These are phyloP conservation scores for Ceratopteris richardii DNA, from an alignment of 75 land plant species.

Conservation along the genomic window DNA sequence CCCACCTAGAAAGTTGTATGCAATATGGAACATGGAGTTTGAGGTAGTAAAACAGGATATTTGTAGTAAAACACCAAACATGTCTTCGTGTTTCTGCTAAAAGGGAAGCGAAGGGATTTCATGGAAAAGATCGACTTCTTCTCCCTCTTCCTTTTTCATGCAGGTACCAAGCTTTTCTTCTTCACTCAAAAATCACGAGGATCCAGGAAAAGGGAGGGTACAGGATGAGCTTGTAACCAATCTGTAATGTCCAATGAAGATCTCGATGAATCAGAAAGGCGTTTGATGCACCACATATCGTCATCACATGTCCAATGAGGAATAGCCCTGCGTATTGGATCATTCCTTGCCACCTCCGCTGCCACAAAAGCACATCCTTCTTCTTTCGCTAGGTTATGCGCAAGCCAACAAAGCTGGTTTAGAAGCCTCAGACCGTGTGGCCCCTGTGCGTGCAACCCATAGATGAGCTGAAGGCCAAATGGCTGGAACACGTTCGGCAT, in stretches of 20 bases:
- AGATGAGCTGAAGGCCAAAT: slow-evolving; percentile 79
- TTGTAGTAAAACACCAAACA: too few relatives aligned
- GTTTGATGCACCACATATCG: slow-evolving; percentile 91
- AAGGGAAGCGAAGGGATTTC: too few relatives aligned
- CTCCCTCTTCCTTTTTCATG: too few relatives aligned
- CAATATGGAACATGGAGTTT: too few relatives aligned
- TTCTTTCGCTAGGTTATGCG: slow-evolving; percentile 61
- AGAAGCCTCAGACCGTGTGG: slow-evolving; percentile 16
- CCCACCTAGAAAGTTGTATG: too few relatives aligned
- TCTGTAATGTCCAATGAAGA: slow-evolving; percentile 9
- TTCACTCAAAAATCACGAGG: slow-evolving; percentile 45
- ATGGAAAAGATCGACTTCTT: too few relatives aligned
- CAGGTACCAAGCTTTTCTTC: too few relatives aligned
- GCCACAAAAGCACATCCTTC: slow-evolving; percentile 57
- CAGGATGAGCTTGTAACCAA: slow-evolving; percentile 59
- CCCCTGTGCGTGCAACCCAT: slow-evolving; percentile 79
- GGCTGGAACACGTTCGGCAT: too few relatives aligned
- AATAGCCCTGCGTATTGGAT: slow-evolving; percentile 81
- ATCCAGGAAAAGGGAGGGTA: slow-evolving; percentile 54
- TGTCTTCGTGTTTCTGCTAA: too few relatives aligned
- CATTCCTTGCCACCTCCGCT: slow-evolving; percentile 64
- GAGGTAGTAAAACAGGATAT: too few relatives aligned
- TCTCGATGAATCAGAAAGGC: slow-evolving; percentile 12
- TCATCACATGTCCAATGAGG: slow-evolving; percentile 48
- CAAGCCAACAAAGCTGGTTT: slow-evolving; percentile 45